These are phyloP conservation scores for Serendipita sp. DNA, from an alignment of 768 basidiomycete species.

Conservation along the genomic window DNA sequence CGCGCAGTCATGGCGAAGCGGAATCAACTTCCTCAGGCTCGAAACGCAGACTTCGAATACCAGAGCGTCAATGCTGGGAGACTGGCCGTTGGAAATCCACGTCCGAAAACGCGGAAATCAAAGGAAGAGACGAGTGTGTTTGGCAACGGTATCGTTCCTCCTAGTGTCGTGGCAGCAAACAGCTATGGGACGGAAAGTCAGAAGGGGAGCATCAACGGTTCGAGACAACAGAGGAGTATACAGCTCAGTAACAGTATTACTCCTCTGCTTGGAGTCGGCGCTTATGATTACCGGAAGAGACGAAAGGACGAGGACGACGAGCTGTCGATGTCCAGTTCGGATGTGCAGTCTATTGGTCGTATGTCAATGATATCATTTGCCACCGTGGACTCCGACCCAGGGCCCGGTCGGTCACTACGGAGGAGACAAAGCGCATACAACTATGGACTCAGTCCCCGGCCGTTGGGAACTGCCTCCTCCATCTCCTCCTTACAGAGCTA, in stretches of 20 bases:
- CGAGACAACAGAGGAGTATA: constrained; percentile 21
- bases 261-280: constrained; percentile 6
- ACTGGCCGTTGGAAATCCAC: not conserved
- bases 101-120: not conserved
- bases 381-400: constrained; percentile 76
- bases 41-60: constrained; percentile 48
- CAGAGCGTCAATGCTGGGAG: constrained; percentile 15
- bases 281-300: constrained; percentile 40
- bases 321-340: constrained; percentile 81
- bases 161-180: constrained; percentile 2
- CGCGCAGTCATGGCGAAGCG: constrained; percentile 87
- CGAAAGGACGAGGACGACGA: constrained; percentile 78
- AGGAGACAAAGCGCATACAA: constrained; percentile 40
- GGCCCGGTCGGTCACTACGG: constrained; percentile 44
- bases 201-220: not conserved
- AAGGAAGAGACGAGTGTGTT: not conserved
- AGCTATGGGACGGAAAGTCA: not conserved
- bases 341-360: constrained; percentile 56
- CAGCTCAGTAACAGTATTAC: constrained; percentile 17
- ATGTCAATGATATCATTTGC: constrained; percentile 68
- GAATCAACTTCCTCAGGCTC: constrained; percentile 41
- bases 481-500: constrained; percentile 57
- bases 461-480: constrained; percentile 58
- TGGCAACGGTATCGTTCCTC: not conserved
- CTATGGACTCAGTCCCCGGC: constrained; percentile 50